Percentiles rank a stretch among this genome's conserved stretches.
Conservation (phyloP, 2,329 filamentous ascomycete species). For the Cladophialophora chaetospira region DNA sequence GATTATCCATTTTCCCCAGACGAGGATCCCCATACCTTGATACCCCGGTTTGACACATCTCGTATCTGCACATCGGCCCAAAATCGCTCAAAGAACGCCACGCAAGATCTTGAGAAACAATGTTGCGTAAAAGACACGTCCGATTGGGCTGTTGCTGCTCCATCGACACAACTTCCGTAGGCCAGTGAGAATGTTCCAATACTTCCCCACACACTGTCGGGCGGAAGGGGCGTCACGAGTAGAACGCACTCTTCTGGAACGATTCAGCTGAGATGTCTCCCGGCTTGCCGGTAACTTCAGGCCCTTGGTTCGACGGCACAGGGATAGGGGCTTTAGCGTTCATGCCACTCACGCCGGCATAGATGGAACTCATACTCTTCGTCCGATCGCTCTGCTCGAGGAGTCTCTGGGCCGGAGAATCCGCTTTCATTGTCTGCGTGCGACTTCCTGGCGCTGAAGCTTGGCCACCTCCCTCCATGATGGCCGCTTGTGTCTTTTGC, state of each 20-base stretch:
- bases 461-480: slow-evolving; percentile 36
- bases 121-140: no score
- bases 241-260: slow-evolving; percentile 71
- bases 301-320: slow-evolving; percentile 38
- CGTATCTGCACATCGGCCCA: no score
- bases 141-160: no score
- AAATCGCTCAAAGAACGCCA: no score
- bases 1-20: no score
- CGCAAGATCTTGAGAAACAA: no score
- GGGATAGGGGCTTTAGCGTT: slow-evolving; percentile 12
- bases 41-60: no score
- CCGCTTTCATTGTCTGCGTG: slow-evolving; percentile 56
- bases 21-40: no score
- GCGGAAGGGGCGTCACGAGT: slow-evolving; percentile 49
- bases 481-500: slow-evolving; percentile 43
- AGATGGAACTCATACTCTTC: slow-evolving; percentile 38
- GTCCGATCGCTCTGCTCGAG: slow-evolving; percentile 32
- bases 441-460: slow-evolving; percentile 48
- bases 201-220: no score
- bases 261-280: slow-evolving; percentile 68
- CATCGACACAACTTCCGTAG: no score
- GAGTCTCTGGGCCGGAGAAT: slow-evolving; percentile 19
- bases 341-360: slow-evolving; percentile 18
- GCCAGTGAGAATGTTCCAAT: no score
- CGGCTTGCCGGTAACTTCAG: slow-evolving; percentile 59